Conservation (phyloP, 2,329 filamentous ascomycete species). For the Monosporascus sp. region DNA sequence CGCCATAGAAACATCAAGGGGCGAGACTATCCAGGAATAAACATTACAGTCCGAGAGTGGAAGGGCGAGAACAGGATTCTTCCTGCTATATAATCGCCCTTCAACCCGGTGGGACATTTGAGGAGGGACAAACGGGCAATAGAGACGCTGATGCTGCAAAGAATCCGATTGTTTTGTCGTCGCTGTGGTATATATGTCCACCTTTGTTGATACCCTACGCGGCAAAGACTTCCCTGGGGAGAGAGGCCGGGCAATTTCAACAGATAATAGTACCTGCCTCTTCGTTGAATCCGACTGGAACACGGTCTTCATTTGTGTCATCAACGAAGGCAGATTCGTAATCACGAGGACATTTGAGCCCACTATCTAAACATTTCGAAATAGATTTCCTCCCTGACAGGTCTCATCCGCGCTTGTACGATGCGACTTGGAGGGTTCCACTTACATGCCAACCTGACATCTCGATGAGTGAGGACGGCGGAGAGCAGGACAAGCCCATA, state of each 20-base stretch:
- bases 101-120: no score
- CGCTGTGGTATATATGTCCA: not conserved
- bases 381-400: not conserved
- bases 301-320: not conserved
- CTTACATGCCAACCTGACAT: not conserved
- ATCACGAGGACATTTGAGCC: not conserved
- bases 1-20: not conserved
- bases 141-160: no score
- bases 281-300: not conserved
- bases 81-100: not conserved
- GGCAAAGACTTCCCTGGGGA: slow-evolving; percentile 14
- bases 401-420: not conserved
- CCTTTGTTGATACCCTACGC: slow-evolving; percentile 20
- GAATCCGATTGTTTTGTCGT: not conserved
- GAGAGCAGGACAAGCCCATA: not conserved
- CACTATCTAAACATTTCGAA: not conserved
- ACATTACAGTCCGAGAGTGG: not conserved
- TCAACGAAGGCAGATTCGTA: not conserved
- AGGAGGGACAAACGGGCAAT: no score
- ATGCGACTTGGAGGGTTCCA: not conserved
- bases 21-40: not conserved
- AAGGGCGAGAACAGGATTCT: not conserved
- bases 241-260: slow-evolving; percentile 3
- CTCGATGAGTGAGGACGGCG: not conserved
- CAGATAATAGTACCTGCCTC: not conserved